Conservation (phyloP, 2,329 filamentous ascomycete species). For the Byssochlamys sp. region DNA sequence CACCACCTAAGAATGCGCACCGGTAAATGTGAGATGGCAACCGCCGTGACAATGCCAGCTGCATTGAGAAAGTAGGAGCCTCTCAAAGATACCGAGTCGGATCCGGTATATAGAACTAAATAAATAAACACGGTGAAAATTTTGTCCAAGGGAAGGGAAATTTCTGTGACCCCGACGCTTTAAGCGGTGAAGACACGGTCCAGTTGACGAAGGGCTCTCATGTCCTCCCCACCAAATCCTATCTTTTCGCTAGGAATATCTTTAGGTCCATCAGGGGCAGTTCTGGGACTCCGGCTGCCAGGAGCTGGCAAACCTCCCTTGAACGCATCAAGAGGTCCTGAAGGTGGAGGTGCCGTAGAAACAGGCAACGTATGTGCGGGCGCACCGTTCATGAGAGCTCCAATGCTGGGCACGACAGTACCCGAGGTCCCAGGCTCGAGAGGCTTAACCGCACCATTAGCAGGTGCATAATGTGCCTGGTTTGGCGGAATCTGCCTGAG, state of each 20-base stretch:
- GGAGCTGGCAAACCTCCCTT: neutral
- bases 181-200: conserved; percentile 44
- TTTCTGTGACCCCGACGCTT: conserved; percentile 1
- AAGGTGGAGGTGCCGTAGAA: conserved; percentile 16
- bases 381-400: conserved; percentile 34
- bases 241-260: conserved; percentile 50
- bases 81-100: neutral
- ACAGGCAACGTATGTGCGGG: conserved; percentile 13
- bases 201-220: conserved; percentile 55
- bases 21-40: neutral
- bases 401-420: conserved; percentile 47
- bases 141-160: neutral
- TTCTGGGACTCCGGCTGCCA: conserved; percentile 2
- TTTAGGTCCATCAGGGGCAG: conserved; percentile 33
- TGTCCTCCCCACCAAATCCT: conserved; percentile 52
- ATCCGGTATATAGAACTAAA: neutral
- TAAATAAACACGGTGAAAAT: neutral
- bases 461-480: conserved; percentile 10
- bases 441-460: conserved; percentile 13
- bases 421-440: conserved; percentile 20
- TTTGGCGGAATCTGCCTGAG: conserved; percentile 14
- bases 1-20: neutral
- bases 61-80: neutral
- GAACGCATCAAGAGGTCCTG: conserved; percentile 12
- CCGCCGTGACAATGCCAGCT: neutral